Evolutionary conservation across 495 filamentous ascomycete genomes (phyloP).

Genomic region (Podospora appendiculata): DNA sequence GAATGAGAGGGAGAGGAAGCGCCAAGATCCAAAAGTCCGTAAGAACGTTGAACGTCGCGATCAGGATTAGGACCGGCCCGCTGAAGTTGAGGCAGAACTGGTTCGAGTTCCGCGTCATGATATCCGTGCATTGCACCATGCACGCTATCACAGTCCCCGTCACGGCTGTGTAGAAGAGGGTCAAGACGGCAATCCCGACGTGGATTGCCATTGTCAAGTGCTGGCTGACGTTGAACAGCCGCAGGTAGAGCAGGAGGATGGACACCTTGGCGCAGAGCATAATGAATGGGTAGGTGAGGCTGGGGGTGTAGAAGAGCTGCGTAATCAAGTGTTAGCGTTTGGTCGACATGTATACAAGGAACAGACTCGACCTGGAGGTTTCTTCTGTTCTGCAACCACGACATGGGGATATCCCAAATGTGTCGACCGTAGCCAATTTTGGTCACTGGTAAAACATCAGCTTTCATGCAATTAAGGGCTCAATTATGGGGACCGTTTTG

Average conservation of each 20-base stretch:
- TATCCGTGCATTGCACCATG: background rate
- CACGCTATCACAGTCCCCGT: background rate
- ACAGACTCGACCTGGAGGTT: background rate
- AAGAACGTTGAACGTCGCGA: background rate
- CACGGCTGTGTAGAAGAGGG: background rate
- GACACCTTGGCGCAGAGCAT: background rate
- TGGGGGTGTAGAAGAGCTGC: background rate
- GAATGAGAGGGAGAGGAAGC: background rate
- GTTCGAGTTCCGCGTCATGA: background rate
- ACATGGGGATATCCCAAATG: background rate
- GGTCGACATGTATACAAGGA: background rate
- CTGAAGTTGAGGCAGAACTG: background rate
- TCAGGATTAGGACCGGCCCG: background rate
- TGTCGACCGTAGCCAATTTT: background rate
- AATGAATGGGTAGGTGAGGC: background rate
- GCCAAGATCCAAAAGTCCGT: background rate
- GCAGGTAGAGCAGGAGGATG: background rate
- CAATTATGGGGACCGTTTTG: background rate
- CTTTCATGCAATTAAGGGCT: background rate
- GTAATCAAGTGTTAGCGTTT: background rate
- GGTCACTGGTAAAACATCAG: background rate
- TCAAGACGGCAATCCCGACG: background rate
- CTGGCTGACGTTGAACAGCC: background rate
- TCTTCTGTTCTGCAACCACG: background rate
- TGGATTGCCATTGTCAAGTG: background rate